Conservation (phyloP, 164 flowering plant genomes). For the Vitis cinerea region DNA sequence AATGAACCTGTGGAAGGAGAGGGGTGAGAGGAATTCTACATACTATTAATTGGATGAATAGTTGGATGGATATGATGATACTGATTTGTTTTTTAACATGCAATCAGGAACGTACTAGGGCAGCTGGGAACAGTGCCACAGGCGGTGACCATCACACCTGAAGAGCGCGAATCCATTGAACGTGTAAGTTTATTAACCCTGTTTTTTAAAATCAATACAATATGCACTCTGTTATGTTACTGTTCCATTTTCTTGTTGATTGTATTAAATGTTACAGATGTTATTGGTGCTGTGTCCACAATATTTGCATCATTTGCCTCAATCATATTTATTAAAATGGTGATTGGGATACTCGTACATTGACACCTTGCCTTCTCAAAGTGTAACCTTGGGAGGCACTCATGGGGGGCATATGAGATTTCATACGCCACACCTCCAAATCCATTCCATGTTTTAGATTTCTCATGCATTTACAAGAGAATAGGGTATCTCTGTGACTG, state of each 20-base stretch:
- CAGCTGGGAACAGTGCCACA: slow-evolving; percentile 32
- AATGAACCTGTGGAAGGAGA: slow-evolving; percentile 80
- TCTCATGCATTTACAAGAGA: no score
- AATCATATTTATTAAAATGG: no score
- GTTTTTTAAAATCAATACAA: background rate
- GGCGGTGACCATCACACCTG: slow-evolving; percentile 40
- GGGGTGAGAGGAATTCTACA: slow-evolving; percentile 33
- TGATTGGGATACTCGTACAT: no score
- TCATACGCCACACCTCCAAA: no score
- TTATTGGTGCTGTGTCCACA: no score
- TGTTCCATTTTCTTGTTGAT: background rate
- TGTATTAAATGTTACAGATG: background rate
- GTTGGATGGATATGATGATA: slow-evolving; percentile 4
- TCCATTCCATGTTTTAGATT: no score
- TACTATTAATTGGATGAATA: background rate
- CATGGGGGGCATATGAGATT: no score
- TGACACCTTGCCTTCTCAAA: no score
- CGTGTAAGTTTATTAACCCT: slow-evolving; percentile 25
- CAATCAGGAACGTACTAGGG: slow-evolving; percentile 37
- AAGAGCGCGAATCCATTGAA: slow-evolving; percentile 39
- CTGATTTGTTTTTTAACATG: slow-evolving; percentile 4
- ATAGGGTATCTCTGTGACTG: no score
- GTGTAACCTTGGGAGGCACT: no score
- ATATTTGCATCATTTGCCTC: no score
- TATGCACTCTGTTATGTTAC: no score